Evolutionary conservation across 2,329 filamentous ascomycete species (phyloP), one percentile per base, ranked within the genome.

Genomic region (Penicillium concentricum): DNA sequence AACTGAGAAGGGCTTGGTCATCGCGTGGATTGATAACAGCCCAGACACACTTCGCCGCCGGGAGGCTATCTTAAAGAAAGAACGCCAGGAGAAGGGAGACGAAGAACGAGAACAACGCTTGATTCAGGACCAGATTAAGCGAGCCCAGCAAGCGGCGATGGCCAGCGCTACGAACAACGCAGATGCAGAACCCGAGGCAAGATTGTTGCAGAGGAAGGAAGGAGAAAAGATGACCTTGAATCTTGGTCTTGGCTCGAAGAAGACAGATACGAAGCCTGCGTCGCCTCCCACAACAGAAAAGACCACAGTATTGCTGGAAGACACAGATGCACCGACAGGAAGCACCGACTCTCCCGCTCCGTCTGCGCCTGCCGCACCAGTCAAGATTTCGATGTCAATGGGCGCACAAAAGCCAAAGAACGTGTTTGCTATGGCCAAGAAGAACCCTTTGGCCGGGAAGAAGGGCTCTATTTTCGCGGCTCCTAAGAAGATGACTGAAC

Each of bases 11-110:
- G 94, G 74, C 0, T 67, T 97, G 39, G 89, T 92, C 67, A 87
- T 99, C 52, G 82, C 88, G 1, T 99, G 92, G 90, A 87, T 97
- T 56, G 93, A 99, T 69, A 91, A 93, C 67, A 92, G 88, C 35
- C 91, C 92, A 0, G 93, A 96, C 54, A 91, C 92, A 1, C 76
- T 97, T 62, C 82, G 85, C 65, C 79, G 92, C 49, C 85, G 90
- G 60, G 93, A 97, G 63, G 91, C 91, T 26, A 81, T 97, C 47
- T 80, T 87, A 64, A 87, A 88, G 70, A 93, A 91, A 73, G 92
- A 97, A 73, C 84, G 89, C 54, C 87, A 92, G 74, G 92, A 97
- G 67, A 90, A 90, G 65, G 91, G 92, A 2, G 92, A 97, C 65
- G 93, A 97, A 72, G 90, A 95, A 75, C 78, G 91, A 47, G 92